phyloP scores from a whole-genome alignment of 2,329 filamentous ascomycete genomes.

The Hypomyces perniciosus region DNA sequence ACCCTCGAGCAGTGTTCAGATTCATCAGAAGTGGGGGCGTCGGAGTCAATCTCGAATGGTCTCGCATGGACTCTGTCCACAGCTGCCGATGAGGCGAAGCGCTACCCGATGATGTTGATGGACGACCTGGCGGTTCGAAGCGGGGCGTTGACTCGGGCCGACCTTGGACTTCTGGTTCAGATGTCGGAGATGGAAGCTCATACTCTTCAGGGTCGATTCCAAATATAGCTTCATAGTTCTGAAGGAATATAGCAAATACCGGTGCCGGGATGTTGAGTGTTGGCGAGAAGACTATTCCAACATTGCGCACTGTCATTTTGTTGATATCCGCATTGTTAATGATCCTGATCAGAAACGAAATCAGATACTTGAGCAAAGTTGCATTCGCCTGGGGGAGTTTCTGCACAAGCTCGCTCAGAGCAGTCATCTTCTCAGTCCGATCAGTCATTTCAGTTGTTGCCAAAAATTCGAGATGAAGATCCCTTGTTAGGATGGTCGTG shows the following conservation, averaged over 20 bases:
- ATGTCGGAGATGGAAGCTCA: conserved; percentile 44
- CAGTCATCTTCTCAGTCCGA: conserved; percentile 67
- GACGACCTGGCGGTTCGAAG: conserved; percentile 36
- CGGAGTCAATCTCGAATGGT: conserved; percentile 34
- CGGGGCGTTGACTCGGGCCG: conserved; percentile 25
- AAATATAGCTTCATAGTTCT: conserved; percentile 85
- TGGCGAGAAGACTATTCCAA: conserved; percentile 96
- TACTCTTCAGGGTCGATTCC: conserved; percentile 62
- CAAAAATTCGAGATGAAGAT: conserved; percentile 85
- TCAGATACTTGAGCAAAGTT: conserved; percentile 75
- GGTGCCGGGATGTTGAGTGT: conserved; percentile 94
- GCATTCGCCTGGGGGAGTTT: conserved; percentile 74
- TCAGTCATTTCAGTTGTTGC: conserved; percentile 74
- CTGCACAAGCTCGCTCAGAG: conserved; percentile 72
- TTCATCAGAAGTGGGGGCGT: conserved; percentile 43
- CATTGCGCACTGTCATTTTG: conserved; percentile 97
- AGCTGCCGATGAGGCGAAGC: conserved; percentile 48
- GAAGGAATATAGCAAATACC: conserved; percentile 88
- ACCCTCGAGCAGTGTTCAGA: conserved; percentile 27
- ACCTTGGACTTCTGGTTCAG: conserved; percentile 31
- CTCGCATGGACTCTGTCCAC: conserved; percentile 25
- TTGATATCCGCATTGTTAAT: conserved; percentile 86
- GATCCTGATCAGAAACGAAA: conserved; percentile 84
- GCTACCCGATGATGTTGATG: conserved; percentile 44
- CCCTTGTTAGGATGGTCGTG: conserved; percentile 81